Evolutionary conservation across 2,329 filamentous ascomycete species (phyloP).

Genomic region (Coniosporium tulheliwenetii): DNA sequence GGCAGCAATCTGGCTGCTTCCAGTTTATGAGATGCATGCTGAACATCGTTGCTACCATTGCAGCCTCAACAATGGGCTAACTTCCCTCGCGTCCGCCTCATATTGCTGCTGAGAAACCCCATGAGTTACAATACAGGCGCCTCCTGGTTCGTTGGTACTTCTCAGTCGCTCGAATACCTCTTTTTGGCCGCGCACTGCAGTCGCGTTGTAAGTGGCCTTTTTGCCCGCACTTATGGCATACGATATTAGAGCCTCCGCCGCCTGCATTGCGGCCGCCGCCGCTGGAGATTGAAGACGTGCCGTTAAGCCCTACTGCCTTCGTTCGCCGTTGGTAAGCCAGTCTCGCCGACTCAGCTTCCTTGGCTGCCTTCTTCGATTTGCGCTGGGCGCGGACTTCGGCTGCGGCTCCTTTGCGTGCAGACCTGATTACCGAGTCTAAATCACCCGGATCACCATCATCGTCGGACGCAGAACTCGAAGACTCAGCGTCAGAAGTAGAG

Average conservation of each 20-base stretch:
- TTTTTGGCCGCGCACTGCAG: too few species aligned
- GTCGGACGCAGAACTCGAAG: slow-evolving; percentile 23
- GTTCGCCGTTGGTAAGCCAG: slow-evolving; percentile 44
- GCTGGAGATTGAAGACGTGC: slow-evolving; percentile 45
- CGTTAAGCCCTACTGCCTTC: slow-evolving; percentile 52
- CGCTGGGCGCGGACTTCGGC: slow-evolving; percentile 26
- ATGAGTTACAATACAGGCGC: too few species aligned
- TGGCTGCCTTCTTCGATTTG: slow-evolving; percentile 31
- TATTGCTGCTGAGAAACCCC: too few species aligned
- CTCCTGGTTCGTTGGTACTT: too few species aligned
- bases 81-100: too few species aligned
- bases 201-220: slow-evolving; percentile 32
- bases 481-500: slow-evolving; percentile 6
- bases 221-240: slow-evolving; percentile 47
- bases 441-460: slow-evolving; percentile 21
- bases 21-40: too few species aligned
- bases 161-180: too few species aligned
- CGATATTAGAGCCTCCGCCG: slow-evolving; percentile 16
- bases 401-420: slow-evolving; percentile 28
- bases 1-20: too few species aligned
- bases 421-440: slow-evolving; percentile 26
- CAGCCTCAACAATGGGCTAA: too few species aligned
- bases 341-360: slow-evolving; percentile 32
- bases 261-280: slow-evolving; percentile 18
- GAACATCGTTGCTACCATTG: too few species aligned